Percentiles rank a stretch among this genome's conserved stretches.
Evolutionary conservation across 805 yeast genomes (phyloP).

Genomic region (Candida quercuum): DNA sequence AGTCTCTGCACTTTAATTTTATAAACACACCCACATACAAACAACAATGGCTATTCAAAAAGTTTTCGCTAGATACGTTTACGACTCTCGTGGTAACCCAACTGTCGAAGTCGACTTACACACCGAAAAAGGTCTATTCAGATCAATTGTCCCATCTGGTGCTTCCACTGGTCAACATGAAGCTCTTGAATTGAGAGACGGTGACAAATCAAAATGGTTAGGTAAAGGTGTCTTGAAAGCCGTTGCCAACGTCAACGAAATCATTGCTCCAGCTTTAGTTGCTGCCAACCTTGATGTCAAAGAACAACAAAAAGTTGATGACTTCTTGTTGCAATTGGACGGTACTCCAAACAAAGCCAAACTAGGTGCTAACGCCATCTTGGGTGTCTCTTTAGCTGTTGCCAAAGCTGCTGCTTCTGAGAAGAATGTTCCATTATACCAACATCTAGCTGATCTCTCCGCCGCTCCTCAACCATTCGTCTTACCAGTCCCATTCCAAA

Average conservation of each 20-base stretch:
- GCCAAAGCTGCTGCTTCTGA: slow-evolving; percentile 99
- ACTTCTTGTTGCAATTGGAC: slow-evolving; percentile 79
- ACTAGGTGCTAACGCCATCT: slow-evolving; percentile 97
- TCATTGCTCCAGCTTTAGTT: slow-evolving; percentile 91
- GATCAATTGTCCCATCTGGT: slow-evolving; percentile 98
- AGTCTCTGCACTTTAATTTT: too few relatives aligned
- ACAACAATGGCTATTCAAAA: slow-evolving; percentile 74
- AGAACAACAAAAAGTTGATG: slow-evolving; percentile 84
- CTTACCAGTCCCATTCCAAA: slow-evolving; percentile 98
- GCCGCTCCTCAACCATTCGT: slow-evolving; percentile 76
- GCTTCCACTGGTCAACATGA: slow-evolving; percentile 99
- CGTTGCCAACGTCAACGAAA: slow-evolving; percentile 89
- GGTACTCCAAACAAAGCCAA: slow-evolving; percentile 97
- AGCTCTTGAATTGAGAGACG: slow-evolving; percentile 98
- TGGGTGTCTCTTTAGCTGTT: slow-evolving; percentile 96
- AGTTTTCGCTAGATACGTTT: slow-evolving; percentile 91
- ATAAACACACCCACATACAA: too few relatives aligned
- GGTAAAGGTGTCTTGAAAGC: slow-evolving; percentile 99
- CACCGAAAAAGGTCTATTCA: slow-evolving; percentile 91
- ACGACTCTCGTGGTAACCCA: slow-evolving; percentile 99
- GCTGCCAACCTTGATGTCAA: slow-evolving; percentile 77
- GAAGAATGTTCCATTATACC: slow-evolving; percentile 89
- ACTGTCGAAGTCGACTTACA: slow-evolving; percentile 96
- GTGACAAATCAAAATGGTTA: slow-evolving; percentile 94
- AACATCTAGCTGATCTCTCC: slow-evolving; percentile 80